Percentiles rank a stretch among this genome's conserved stretches.
Conservation (phyloP, 352 stramenopile species). For the Saprolegnia diclina region DNA sequence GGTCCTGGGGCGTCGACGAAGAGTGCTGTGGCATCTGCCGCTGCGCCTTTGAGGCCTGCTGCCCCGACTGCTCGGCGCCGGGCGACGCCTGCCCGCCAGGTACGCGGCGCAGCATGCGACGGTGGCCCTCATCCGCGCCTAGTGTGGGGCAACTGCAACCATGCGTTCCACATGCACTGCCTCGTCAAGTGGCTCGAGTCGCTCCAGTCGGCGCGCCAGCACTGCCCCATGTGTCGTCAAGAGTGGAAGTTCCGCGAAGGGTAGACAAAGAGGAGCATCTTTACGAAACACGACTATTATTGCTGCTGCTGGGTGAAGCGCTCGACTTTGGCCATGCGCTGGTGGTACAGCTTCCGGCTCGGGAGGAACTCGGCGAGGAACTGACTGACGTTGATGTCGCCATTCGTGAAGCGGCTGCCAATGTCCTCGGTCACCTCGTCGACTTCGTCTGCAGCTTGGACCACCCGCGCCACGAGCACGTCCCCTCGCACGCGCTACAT, state of each 20-base stretch:
- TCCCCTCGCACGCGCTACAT: conserved; percentile 61
- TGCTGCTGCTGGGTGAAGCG: conserved; percentile 57
- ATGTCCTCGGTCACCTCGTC: conserved; percentile 69
- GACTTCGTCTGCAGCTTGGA: conserved; percentile 46
- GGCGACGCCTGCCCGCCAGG: conserved; percentile 82
- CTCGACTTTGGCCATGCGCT: conserved; percentile 69
- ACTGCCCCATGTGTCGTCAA: conserved; percentile 86
- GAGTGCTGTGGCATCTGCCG: conserved; percentile 82
- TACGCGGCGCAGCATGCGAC: conserved; percentile 24
- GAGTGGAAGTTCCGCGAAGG: conserved; percentile 72
- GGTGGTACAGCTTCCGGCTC: conserved; percentile 64
- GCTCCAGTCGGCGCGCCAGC: conserved; percentile 67
- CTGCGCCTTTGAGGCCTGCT: conserved; percentile 78
- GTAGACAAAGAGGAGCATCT: neutral
- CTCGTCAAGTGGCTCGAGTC: conserved; percentile 90
- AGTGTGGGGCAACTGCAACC: conserved; percentile 87
- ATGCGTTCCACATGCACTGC: conserved; percentile 92
- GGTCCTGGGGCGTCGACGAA: conserved; percentile 88
- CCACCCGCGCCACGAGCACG: conserved; percentile 61
- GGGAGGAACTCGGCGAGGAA: conserved; percentile 65
- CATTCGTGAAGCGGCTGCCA: conserved; percentile 62
- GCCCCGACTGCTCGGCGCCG: conserved; percentile 66
- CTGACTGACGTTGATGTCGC: conserved; percentile 56
- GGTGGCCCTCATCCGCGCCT: neutral
- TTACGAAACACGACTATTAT: neutral